These are phyloP conservation scores for Bretziella fagacearum DNA, from an alignment of 2,329 filamentous ascomycete species.

Conservation along the genomic window DNA sequence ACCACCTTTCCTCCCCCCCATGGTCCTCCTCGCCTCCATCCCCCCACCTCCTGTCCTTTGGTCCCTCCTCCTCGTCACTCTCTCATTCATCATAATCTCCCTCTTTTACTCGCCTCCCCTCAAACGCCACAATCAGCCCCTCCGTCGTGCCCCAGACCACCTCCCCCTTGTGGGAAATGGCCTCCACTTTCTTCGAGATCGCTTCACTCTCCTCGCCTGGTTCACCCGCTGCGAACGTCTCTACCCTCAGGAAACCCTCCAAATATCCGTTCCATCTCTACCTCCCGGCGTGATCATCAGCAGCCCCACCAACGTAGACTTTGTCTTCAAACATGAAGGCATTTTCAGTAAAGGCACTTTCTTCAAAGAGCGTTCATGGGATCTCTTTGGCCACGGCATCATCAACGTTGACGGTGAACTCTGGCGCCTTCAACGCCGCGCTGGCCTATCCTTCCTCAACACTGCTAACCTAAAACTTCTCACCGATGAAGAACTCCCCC, in stretches of 20 bases:
- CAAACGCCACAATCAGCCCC: conserved; percentile 17
- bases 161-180: conserved; percentile 43
- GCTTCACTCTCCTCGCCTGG: conserved; percentile 45
- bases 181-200: conserved; percentile 40
- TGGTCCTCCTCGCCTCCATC: conserved; percentile 2
- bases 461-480: conserved; percentile 38
- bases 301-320: conserved; percentile 44
- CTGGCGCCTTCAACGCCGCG: conserved; percentile 46
- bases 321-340: conserved; percentile 42
- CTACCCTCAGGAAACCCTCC: conserved; percentile 43
- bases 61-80: background rate
- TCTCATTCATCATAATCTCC: background rate
- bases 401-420: conserved; percentile 49
- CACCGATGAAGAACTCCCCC: conserved; percentile 39
- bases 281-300: conserved; percentile 47
- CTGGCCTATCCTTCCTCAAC: conserved; percentile 42
- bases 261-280: conserved; percentile 44
- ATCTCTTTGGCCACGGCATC: conserved; percentile 49
- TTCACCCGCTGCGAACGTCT: conserved; percentile 40
- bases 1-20: background rate
- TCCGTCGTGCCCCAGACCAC: conserved; percentile 26
- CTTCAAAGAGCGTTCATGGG: conserved; percentile 41
- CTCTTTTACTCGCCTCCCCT: conserved; percentile 17
- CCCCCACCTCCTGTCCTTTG: background rate
- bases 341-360: conserved; percentile 46